phyloP scores from a whole-genome alignment of 495 filamentous ascomycete species.

The Xylaria nigripes region DNA sequence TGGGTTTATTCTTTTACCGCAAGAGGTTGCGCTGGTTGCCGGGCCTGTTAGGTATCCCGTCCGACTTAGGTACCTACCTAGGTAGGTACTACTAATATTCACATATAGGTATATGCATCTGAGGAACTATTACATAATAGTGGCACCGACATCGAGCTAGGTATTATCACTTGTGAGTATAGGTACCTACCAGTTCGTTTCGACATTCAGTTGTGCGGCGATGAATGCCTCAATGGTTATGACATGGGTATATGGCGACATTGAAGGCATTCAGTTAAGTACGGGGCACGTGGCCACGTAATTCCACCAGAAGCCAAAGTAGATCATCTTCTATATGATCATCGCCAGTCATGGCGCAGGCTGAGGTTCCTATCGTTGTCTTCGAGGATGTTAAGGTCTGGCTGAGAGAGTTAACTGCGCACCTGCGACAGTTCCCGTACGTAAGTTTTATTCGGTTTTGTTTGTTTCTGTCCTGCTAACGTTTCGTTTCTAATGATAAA shows the following conservation, averaged over 20 bases:
- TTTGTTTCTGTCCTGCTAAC: not conserved
- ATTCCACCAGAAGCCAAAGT: not conserved
- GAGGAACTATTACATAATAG: too few relatives aligned
- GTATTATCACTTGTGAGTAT: too few relatives aligned
- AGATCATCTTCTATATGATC: not conserved
- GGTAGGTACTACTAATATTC: too few relatives aligned
- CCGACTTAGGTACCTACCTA: too few relatives aligned
- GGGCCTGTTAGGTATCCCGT: too few relatives aligned
- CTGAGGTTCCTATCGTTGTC: not conserved
- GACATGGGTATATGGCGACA: not conserved
- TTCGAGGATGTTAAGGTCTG: conserved; percentile 16
- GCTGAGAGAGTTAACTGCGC: conserved; percentile 12
- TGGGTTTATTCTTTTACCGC: too few relatives aligned
- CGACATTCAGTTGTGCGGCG: not conserved
- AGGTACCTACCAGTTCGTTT: too few relatives aligned
- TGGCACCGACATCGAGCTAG: too few relatives aligned
- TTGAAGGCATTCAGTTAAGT: not conserved
- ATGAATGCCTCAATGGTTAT: not conserved
- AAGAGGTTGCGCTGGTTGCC: too few relatives aligned
- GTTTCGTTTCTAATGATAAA: not conserved
- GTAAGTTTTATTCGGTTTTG: not conserved
- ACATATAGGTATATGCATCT: too few relatives aligned
- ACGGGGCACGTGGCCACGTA: not conserved
- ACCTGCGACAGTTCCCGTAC: conserved; percentile 22
- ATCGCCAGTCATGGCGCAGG: not conserved